phyloP scores from a whole-genome alignment of 305 asterid genomes.

The Plantago rigida region DNA sequence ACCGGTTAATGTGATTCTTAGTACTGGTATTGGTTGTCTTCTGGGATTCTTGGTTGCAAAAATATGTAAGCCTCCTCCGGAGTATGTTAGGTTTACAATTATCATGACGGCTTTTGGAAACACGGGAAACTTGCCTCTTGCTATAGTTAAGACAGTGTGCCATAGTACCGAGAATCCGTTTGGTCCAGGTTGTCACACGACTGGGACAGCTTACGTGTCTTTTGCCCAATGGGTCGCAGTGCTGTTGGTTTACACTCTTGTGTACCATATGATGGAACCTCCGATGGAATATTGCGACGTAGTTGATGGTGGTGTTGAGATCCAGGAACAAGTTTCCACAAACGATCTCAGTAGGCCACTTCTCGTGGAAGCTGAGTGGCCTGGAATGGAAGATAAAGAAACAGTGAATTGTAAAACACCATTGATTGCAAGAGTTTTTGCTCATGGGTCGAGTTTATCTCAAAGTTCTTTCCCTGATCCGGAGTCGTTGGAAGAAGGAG shows the following conservation, averaged over 20 bases:
- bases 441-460: constrained; percentile 33
- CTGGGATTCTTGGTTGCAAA: constrained; percentile 59
- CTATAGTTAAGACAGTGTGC: constrained; percentile 76
- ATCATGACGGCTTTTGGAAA: constrained; percentile 87
- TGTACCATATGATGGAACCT: constrained; percentile 99
- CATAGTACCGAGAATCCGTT: constrained; percentile 57
- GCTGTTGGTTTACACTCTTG: constrained; percentile 78
- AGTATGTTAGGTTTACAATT: constrained; percentile 61
- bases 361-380: constrained; percentile 96
- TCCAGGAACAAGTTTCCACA: constrained; percentile 37
- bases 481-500: constrained; percentile 44
- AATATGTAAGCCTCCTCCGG: constrained; percentile 68
- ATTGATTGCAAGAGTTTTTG: constrained; percentile 59
- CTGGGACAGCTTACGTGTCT: constrained; percentile 81
- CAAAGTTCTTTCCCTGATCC: constrained; percentile 40
- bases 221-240: constrained; percentile 88
- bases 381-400: constrained; percentile 85
- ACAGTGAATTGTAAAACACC: constrained; percentile 78
- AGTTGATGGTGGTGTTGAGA: constrained; percentile 44
- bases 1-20: constrained; percentile 71
- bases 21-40: constrained; percentile 68
- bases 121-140: constrained; percentile 79
- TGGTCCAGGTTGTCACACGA: constrained; percentile 49
- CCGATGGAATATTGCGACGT: constrained; percentile 58
- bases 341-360: constrained; percentile 74